These are phyloP conservation scores for Ascocoryne sarcoides DNA, from an alignment of 2,329 filamentous ascomycete genomes.

Conservation along the genomic window DNA sequence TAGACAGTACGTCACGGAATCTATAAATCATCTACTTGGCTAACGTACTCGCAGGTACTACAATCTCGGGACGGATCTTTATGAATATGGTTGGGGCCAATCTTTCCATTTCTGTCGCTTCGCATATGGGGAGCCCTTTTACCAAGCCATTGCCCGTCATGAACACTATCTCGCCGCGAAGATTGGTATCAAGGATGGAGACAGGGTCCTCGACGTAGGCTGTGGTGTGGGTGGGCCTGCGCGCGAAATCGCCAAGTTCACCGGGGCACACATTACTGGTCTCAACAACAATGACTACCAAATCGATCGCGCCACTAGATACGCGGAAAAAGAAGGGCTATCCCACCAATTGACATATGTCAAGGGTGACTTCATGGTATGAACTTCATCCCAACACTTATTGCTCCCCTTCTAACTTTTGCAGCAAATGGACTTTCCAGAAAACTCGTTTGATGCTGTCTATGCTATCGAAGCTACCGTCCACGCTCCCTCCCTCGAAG, in stretches of 20 bases:
- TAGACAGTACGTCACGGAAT: constrained; percentile 67
- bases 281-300: constrained; percentile 99
- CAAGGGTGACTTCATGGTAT: constrained; percentile 93
- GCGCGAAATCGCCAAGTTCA: constrained; percentile 94
- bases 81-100: constrained; percentile 95
- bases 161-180: constrained; percentile 94
- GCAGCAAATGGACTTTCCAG: constrained; percentile 88
- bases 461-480: constrained; percentile 97
- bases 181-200: constrained; percentile 78
- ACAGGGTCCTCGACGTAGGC: constrained; percentile 90
- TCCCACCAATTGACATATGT: constrained; percentile 74
- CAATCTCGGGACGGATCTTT: constrained; percentile 88
- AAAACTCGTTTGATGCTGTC: constrained; percentile 86
- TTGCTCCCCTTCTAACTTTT: constrained; percentile 5
- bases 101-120: constrained; percentile 98
- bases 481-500: constrained; percentile 82
- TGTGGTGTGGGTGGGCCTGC: constrained; percentile 96
- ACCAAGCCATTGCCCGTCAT: constrained; percentile 88
- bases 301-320: constrained; percentile 84
- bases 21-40: background rate
- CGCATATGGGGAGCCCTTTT: constrained; percentile 77
- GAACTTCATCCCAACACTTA: constrained; percentile 9
- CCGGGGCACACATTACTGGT: constrained; percentile 79
- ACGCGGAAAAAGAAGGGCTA: constrained; percentile 75
- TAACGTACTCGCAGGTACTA: constrained; percentile 60